Conservation (phyloP, 2,329 filamentous ascomycete genomes). For the Penicillium sumatraense region DNA sequence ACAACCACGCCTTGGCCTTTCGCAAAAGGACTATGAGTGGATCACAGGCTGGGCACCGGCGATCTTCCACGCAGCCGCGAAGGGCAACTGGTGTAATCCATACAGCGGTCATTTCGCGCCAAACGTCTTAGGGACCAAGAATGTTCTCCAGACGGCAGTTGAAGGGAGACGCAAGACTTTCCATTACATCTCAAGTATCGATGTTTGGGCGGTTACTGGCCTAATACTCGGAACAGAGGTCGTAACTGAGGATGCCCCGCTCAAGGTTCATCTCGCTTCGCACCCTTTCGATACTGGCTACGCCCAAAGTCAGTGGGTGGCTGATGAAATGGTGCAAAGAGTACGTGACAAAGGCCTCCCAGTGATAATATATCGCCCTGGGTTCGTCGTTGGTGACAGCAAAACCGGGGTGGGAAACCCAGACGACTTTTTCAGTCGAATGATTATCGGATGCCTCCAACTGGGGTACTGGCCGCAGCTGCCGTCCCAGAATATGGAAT, state of each 20-base stretch:
- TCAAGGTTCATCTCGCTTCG: conserved; percentile 8
- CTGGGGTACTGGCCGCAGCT: conserved; percentile 47
- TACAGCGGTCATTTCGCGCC: conserved; percentile 69
- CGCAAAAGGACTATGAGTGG: conserved; percentile 68
- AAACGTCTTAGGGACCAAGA: conserved; percentile 76
- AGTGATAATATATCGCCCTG: conserved; percentile 73
- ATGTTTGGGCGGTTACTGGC: conserved; percentile 16
- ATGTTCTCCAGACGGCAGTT: conserved; percentile 70
- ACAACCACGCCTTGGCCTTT: background rate
- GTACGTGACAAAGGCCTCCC: conserved; percentile 72
- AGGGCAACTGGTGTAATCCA: conserved; percentile 72
- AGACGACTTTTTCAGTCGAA: conserved; percentile 60
- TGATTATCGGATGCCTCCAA: conserved; percentile 81
- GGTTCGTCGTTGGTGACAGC: conserved; percentile 37
- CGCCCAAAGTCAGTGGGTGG: conserved; percentile 81
- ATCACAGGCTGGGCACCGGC: conserved; percentile 68
- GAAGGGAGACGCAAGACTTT: conserved; percentile 20
- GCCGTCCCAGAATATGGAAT: conserved; percentile 17
- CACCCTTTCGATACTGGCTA: conserved; percentile 71
- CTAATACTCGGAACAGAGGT: conserved; percentile 4
- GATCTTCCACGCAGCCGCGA: conserved; percentile 75
- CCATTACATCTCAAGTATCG: conserved; percentile 22
- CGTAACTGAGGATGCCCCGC: conserved; percentile 16
- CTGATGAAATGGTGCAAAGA: conserved; percentile 68
- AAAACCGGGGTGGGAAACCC: background rate